Conservation (phyloP, 75 land plant genomes). For the Isoetes taiwanensis region DNA sequence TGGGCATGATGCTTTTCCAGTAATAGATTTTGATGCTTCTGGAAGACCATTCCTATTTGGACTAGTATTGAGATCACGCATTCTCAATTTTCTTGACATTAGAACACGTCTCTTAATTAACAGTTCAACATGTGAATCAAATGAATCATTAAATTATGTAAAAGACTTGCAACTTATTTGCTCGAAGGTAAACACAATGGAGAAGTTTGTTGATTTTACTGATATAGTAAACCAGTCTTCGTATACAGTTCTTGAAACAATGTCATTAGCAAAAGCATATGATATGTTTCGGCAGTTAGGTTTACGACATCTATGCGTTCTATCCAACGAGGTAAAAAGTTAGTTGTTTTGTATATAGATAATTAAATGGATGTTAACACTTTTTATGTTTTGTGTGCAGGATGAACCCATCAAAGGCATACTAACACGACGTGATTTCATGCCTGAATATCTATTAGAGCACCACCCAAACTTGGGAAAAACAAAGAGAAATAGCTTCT, state of each 20-base stretch:
- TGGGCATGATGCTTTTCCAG: constrained; percentile 36
- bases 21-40: constrained; percentile 25
- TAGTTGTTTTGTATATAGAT: no score
- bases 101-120: constrained; percentile 19
- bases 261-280: constrained; percentile 54
- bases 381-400: constrained; percentile 36
- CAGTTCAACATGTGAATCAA: no score
- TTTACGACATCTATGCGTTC: constrained; percentile 44
- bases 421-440: constrained; percentile 68
- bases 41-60: constrained; percentile 17
- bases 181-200: no score
- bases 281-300: constrained; percentile 53
- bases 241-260: constrained; percentile 40
- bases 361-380: no score
- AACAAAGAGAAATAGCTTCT: constrained; percentile 46
- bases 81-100: constrained; percentile 31
- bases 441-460: constrained; percentile 53
- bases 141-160: no score
- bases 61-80: constrained; percentile 30
- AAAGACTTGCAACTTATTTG: no score
- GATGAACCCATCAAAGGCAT: constrained; percentile 50
- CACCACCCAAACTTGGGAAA: constrained; percentile 33
- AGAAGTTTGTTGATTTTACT: constrained; percentile 36
- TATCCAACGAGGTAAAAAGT: no score
- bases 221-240: constrained; percentile 35